Conservation (phyloP, 108 stramenopile genomes). For the Nitzschia putrida region DNA sequence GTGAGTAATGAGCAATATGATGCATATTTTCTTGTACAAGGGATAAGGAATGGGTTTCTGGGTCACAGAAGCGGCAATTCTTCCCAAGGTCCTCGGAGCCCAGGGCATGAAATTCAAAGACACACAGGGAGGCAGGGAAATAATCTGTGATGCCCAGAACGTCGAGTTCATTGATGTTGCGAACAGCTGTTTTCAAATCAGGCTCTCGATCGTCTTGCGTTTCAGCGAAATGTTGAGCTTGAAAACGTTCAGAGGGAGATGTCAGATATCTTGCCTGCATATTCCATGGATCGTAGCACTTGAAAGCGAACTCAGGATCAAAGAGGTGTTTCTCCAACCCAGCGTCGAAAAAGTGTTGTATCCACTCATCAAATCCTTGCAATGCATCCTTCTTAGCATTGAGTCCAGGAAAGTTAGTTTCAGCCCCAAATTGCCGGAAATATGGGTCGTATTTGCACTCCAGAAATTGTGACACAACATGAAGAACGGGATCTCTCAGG, state of each 20-base stretch:
- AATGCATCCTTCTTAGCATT: background rate
- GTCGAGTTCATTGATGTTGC: background rate
- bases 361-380: conserved; percentile 10
- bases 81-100: background rate
- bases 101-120: conserved; percentile 10
- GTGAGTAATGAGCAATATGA: background rate
- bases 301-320: background rate
- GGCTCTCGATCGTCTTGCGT: background rate
- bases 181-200: background rate
- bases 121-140: conserved; percentile 11
- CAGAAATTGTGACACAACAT: conserved; percentile 22
- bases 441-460: conserved; percentile 27
- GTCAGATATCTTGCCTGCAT: conserved; percentile 21
- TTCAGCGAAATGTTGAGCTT: background rate
- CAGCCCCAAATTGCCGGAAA: background rate
- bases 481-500: conserved; percentile 9
- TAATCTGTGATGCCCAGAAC: conserved; percentile 20
- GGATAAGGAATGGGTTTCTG: background rate
- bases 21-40: background rate
- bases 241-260: background rate
- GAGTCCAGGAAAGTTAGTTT: background rate
- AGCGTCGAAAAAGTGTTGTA: background rate
- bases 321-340: background rate
- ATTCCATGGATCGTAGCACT: conserved; percentile 25
- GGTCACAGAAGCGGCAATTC: background rate